These are phyloP conservation scores for Calvatia gigantea DNA, from an alignment of 768 basidiomycete genomes.

Conservation along the genomic window DNA sequence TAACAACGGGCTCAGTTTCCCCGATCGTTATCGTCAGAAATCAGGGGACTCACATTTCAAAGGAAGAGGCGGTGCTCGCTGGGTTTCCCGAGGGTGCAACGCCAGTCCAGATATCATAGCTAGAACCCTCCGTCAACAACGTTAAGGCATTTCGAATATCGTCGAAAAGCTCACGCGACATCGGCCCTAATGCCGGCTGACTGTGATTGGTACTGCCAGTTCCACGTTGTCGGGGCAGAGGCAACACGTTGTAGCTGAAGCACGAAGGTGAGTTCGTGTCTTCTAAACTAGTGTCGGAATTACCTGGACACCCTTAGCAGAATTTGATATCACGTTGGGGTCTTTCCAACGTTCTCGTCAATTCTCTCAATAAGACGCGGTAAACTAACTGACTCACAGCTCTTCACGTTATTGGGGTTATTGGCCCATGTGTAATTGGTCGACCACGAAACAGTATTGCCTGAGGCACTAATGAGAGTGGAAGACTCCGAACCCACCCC, in stretches of 20 bases:
- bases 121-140: conserved; percentile 12
- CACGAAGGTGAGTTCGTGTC: not conserved
- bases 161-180: conserved; percentile 23
- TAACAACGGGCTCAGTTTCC: conserved; percentile 15
- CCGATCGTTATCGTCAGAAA: not conserved
- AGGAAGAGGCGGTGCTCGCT: conserved; percentile 45
- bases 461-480: conserved; percentile 36
- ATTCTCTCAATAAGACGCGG: not conserved
- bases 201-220: conserved; percentile 43
- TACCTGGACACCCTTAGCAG: conserved; percentile 47
- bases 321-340: conserved; percentile 45
- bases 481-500: conserved; percentile 49
- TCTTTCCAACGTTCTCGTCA: conserved; percentile 24
- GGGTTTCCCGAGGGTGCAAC: conserved; percentile 36
- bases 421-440: conserved; percentile 53
- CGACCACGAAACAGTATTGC: conserved; percentile 45
- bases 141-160: not conserved
- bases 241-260: conserved; percentile 35
- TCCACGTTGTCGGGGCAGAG: conserved; percentile 48
- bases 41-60: conserved; percentile 43
- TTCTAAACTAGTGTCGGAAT: not conserved
- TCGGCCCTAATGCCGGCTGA: conserved; percentile 49
- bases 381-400: conserved; percentile 33
- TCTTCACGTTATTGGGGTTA: conserved; percentile 49
- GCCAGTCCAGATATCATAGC: conserved; percentile 57